Base-by-base conservation (phyloP, 352 stramenopile species). In the Phytophthora cactorum region DNA sequence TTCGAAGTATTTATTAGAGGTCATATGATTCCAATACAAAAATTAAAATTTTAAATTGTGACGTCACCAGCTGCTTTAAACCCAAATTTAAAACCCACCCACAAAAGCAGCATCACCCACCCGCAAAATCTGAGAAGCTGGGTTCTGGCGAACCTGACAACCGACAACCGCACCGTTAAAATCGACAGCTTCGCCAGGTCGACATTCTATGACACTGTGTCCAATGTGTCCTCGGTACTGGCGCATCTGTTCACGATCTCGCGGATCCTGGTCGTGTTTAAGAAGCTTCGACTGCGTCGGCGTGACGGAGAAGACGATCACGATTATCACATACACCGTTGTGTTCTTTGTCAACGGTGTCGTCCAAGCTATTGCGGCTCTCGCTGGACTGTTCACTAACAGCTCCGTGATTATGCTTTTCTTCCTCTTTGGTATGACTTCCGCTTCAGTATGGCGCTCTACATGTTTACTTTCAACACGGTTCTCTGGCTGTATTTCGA, bases 401-500 rank as follows among this genome's bases (percentile, higher is more conserved):
- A 85, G 83, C 47, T 43, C 12, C 36, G 36, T 43, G 64, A 82
- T 89, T 44, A 47, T 83, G 29, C 86, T 93, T 55, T 91, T 94
- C 66, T 88, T 93, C 64, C 71, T 92, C 17, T 88, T 90, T 58
- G 73, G 74, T 22, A 67, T 85, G 92, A 90, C 68, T 93, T 92
- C 59, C 77, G 98, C 39, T 73, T 97, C 27, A 77, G 57, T 38
- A 81, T 69, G 2, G 66, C 72, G 9, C 46, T 98, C 3, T 68
- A 56, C 45, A 89, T 97, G 66, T 83, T 98, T 44, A 47, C 89
- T 1, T 66, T 98, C 25, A 94, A 98, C 72, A 79, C 81, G 14
- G 59, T 98, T 6, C 44, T 98, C 8, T 98, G 86, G 0, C 76
- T 91, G 32, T 98, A 98, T 66, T 72, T 98, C 1, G 93, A 98